These are phyloP conservation scores for Jimgerdemannia flammicorona DNA, from an alignment of 192 early-diverging fungal species.

Conservation along the genomic window DNA sequence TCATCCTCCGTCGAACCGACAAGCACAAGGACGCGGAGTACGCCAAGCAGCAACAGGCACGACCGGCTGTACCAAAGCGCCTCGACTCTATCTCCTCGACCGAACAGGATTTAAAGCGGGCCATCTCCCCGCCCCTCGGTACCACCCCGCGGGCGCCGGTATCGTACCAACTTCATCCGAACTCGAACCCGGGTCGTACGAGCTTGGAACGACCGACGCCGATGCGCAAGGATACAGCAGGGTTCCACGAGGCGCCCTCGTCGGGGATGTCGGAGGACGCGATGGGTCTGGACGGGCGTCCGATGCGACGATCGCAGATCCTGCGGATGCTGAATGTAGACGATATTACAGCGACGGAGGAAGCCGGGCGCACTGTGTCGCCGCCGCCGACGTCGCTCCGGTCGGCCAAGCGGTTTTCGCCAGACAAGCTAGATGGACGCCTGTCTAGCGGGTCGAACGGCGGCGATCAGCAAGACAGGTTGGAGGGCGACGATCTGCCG, in stretches of 20 bases:
- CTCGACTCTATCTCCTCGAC: background rate
- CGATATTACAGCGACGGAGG: background rate
- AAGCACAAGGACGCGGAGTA: background rate
- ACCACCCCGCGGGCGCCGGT: background rate
- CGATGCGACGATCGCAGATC: background rate
- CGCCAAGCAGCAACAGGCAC: background rate
- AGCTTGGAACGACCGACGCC: background rate
- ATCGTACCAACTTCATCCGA: background rate
- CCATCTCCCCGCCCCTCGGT: background rate
- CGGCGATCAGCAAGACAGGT: background rate
- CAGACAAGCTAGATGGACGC: background rate
- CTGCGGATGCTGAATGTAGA: background rate
- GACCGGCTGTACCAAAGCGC: background rate
- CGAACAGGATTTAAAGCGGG: background rate
- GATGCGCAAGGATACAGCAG: background rate
- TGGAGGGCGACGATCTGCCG: background rate
- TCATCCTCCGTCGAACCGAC: slow-evolving; percentile 11
- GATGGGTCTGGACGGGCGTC: background rate
- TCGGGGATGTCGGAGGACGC: background rate
- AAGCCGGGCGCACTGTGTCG: background rate
- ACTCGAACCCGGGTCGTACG: background rate
- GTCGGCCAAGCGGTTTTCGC: background rate
- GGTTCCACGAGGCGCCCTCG: background rate
- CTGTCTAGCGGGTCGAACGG: background rate
- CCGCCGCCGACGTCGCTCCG: background rate